These are phyloP conservation scores for Lentinula edodes DNA, from an alignment of 768 basidiomycete genomes.

Conservation along the genomic window DNA sequence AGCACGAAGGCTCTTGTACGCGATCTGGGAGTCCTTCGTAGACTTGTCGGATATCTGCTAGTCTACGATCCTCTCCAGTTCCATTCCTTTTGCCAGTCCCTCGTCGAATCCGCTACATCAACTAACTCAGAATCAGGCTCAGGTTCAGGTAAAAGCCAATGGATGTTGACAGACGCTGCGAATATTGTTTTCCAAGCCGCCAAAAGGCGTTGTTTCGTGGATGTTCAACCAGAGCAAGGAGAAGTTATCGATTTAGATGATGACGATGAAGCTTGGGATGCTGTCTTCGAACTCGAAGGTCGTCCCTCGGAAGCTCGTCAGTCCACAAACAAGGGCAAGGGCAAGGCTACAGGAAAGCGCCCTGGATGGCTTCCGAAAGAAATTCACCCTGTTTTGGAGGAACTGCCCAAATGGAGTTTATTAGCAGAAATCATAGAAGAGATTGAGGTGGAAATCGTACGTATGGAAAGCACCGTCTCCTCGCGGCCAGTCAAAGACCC, in stretches of 20 bases:
- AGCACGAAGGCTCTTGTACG: conserved; percentile 87
- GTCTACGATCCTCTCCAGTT: conserved; percentile 90
- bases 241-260: conserved; percentile 39
- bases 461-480: conserved; percentile 39
- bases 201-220: conserved; percentile 2
- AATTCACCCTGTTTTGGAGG: conserved; percentile 85
- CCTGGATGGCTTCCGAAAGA: conserved; percentile 68
- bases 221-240: conserved; percentile 11
- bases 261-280: conserved; percentile 70
- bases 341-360: conserved; percentile 17
- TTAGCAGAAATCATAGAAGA: conserved; percentile 84
- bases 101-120: conserved; percentile 55
- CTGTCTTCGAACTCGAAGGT: conserved; percentile 58
- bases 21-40: conserved; percentile 81
- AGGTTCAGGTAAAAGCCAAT: conserved; percentile 60
- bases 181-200: conserved; percentile 68
- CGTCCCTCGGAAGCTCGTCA: not conserved
- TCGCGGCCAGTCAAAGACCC: conserved; percentile 2
- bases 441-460: conserved; percentile 80
- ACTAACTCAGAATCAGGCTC: conserved; percentile 24
- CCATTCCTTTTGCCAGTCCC: conserved; percentile 85
- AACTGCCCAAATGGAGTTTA: conserved; percentile 90
- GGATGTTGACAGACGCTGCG: conserved; percentile 92
- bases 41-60: conserved; percentile 82
- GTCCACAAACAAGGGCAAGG: not conserved